Conservation (phyloP, 2,329 filamentous ascomycete species). For the Penicillium sclerotiorum region DNA sequence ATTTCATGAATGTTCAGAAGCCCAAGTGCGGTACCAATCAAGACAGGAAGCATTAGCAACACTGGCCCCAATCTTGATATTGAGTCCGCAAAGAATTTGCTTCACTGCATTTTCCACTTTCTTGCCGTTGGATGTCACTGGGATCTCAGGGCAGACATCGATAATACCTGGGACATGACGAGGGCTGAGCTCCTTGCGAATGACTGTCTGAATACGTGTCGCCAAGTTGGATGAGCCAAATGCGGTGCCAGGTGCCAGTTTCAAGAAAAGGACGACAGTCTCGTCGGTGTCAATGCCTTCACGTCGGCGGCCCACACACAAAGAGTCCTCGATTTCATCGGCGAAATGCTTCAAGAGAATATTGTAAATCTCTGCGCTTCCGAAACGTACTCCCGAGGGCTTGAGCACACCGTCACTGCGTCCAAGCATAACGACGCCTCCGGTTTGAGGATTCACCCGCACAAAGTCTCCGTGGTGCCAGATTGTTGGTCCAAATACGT, state of each 20-base stretch:
- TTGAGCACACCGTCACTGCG: constrained; percentile 92
- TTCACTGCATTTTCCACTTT: constrained; percentile 98
- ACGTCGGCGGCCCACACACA: constrained; percentile 79
- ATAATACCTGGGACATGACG: constrained; percentile 86
- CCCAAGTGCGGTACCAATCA: constrained; percentile 85
- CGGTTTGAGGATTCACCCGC: constrained; percentile 67
- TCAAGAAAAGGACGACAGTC: constrained; percentile 84
- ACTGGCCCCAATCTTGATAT: constrained; percentile 85
- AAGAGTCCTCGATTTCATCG: constrained; percentile 75
- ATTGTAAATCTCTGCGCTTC: constrained; percentile 94
- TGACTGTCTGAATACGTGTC: constrained; percentile 64
- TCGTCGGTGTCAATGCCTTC: constrained; percentile 75
- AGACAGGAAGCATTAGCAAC: constrained; percentile 90
- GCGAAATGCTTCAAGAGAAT: constrained; percentile 83
- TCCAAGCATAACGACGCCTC: constrained; percentile 86
- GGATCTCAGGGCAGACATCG: constrained; percentile 82
- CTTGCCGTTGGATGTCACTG: constrained; percentile 91
- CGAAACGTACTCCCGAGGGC: constrained; percentile 87
- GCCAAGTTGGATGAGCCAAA: constrained; percentile 62
- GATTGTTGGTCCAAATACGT: constrained; percentile 66
- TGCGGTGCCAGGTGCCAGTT: constrained; percentile 57
- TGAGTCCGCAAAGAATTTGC: constrained; percentile 86
- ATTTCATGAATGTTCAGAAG: constrained; percentile 51
- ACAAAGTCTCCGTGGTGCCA: constrained; percentile 98
- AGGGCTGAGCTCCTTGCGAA: constrained; percentile 79